These are phyloP conservation scores for Cubamyces lactineus DNA, from an alignment of 768 basidiomycete species.

Conservation along the genomic window DNA sequence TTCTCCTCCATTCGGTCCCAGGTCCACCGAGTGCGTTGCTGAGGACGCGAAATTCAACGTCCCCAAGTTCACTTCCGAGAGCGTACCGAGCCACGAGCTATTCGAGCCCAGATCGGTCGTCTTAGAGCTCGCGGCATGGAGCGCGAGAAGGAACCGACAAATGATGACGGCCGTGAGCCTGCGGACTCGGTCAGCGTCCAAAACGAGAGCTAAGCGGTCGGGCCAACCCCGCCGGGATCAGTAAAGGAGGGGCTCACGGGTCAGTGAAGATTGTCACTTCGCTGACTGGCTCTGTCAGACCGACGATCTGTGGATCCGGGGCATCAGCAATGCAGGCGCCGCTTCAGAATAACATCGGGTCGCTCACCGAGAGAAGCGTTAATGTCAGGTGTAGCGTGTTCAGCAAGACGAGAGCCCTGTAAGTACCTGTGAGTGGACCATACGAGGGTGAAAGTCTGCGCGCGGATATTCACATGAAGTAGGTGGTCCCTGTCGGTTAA, in stretches of 20 bases:
- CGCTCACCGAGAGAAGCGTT: not conserved
- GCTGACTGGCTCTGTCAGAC: not conserved
- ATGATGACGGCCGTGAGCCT: not conserved
- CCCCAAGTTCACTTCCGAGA: not conserved
- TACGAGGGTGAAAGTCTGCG: too few relatives aligned
- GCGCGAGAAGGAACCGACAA: not conserved
- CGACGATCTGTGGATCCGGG: not conserved
- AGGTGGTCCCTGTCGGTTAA: not conserved
- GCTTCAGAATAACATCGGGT: not conserved
- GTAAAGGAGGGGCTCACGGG: not conserved
- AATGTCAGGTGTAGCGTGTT: not conserved
- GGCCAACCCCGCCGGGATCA: too few relatives aligned
- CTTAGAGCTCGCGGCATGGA: not conserved
- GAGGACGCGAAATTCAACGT: not conserved
- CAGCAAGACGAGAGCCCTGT: not conserved
- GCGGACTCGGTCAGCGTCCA: not conserved
- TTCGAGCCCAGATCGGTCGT: not conserved
- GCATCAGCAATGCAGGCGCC: too few relatives aligned
- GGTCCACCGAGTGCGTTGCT: not conserved
- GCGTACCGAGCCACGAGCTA: not conserved
- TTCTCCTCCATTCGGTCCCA: too few relatives aligned
- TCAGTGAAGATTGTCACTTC: not conserved
- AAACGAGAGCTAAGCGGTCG: not conserved
- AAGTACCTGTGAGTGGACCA: too few relatives aligned
- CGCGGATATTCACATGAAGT: not conserved